Conservation (phyloP, 176 grass and related monocot genomes). For the Tuctoria greenei region DNA sequence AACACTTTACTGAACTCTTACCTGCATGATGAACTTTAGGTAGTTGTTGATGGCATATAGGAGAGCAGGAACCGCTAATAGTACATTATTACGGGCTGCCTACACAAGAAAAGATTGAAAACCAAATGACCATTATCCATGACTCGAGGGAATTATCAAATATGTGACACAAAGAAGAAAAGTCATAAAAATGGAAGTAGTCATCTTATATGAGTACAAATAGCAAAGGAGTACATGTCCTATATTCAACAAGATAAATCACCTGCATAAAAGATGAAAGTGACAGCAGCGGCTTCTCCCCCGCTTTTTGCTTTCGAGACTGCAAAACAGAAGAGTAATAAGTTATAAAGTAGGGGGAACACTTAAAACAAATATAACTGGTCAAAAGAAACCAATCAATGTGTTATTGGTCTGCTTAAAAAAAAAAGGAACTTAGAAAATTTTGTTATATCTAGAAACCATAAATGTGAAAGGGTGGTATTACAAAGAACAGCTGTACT, state of each 20-base stretch:
- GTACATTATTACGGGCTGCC: conserved; percentile 92
- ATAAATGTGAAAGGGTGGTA: conserved; percentile 4
- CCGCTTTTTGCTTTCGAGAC: conserved; percentile 93
- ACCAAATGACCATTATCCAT: conserved; percentile 21
- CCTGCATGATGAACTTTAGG: conserved; percentile 99
- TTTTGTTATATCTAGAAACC: conserved; percentile 12
- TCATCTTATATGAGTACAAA: conserved; percentile 16
- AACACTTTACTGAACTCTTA: conserved; percentile 45
- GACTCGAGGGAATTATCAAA: not conserved
- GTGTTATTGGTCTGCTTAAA: conserved; percentile 1
- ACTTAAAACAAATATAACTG: conserved; percentile 4
- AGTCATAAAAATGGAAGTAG: not conserved
- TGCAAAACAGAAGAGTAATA: conserved; percentile 47
- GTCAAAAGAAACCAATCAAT: conserved; percentile 10
- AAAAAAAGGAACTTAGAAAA: conserved; percentile 12
- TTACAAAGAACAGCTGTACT: not conserved
- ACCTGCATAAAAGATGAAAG: conserved; percentile 97
- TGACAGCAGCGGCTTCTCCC: conserved; percentile 90
- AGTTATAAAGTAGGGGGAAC: conserved; percentile 9
- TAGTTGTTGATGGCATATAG: conserved; percentile 99
- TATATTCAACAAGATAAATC: conserved; percentile 32
- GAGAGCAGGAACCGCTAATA: conserved; percentile 92
- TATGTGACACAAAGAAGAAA: not conserved
- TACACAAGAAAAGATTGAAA: conserved; percentile 48
- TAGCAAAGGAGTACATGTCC: conserved; percentile 9